Evolutionary conservation across 106 monocot genomes (phyloP).

Genomic region (Agapanthus africanus): DNA sequence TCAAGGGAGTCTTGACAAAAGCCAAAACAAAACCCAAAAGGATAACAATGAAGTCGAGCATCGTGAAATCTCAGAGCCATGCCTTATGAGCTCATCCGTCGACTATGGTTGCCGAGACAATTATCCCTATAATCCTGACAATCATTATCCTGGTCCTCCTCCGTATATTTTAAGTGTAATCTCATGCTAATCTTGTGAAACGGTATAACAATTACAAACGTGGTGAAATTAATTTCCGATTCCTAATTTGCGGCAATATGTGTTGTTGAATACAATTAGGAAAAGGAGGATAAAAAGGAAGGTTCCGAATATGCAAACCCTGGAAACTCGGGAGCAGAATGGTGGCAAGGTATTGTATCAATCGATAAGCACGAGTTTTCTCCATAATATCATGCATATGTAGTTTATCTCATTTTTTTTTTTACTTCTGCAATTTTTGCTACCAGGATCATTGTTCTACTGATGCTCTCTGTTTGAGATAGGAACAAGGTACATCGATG

Average conservation of each 20-base stretch:
- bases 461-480: no score
- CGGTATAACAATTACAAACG: no score
- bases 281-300: conserved; percentile 8
- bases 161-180: neutral
- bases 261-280: neutral
- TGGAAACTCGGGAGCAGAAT: neutral
- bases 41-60: neutral
- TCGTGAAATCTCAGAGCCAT: conserved; percentile 4
- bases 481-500: no score
- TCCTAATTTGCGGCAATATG: no score
- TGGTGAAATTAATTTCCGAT: no score
- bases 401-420: neutral
- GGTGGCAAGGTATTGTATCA: conserved; percentile 6
- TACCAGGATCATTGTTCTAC: conserved; percentile 13
- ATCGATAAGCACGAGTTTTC: no score
- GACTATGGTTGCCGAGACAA: conserved; percentile 12
- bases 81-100: conserved; percentile 11
- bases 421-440: neutral
- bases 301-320: neutral
- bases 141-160: conserved; percentile 4
- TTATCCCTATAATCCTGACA: neutral
- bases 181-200: neutral
- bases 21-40: neutral
- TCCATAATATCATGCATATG: no score
- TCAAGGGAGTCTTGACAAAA: neutral